These are phyloP conservation scores for Triticum turgidum DNA, from an alignment of 176 grass and related monocot species.

Conservation along the genomic window DNA sequence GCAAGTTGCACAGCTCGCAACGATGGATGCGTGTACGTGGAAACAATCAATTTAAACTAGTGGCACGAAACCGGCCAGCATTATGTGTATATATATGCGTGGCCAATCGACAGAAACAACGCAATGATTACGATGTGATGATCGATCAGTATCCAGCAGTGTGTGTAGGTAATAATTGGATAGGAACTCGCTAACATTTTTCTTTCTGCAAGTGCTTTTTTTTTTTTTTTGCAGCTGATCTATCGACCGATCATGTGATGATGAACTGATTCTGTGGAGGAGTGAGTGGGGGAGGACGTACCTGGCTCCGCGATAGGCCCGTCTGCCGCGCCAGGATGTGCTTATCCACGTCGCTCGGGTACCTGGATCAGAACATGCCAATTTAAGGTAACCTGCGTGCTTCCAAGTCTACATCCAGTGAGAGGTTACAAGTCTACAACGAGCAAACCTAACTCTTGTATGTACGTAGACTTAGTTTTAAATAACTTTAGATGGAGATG, in stretches of 20 bases:
- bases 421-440: not conserved
- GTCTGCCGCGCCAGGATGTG: slow-evolving; percentile 77
- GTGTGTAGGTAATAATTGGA: slow-evolving; percentile 5
- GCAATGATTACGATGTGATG: slow-evolving; percentile 32
- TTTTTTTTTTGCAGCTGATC: not conserved
- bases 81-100: not conserved
- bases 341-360: slow-evolving; percentile 80
- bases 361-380: slow-evolving; percentile 47
- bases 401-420: not conserved
- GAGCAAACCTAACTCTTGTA: not conserved
- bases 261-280: not conserved
- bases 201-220: not conserved
- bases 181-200: slow-evolving; percentile 16
- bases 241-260: not conserved
- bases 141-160: slow-evolving; percentile 16
- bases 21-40: slow-evolving; percentile 18
- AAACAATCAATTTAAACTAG: slow-evolving; percentile 30
- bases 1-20: not conserved
- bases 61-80: slow-evolving; percentile 14
- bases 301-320: slow-evolving; percentile 71
- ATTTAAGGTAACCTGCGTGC: not conserved
- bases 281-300: slow-evolving; percentile 22
- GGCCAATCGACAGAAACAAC: slow-evolving; percentile 9
- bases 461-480: not conserved
- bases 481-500: not conserved